Base-by-base conservation (phyloP, 371 early-diverging fungal genomes). In the Circinella umbellata region DNA sequence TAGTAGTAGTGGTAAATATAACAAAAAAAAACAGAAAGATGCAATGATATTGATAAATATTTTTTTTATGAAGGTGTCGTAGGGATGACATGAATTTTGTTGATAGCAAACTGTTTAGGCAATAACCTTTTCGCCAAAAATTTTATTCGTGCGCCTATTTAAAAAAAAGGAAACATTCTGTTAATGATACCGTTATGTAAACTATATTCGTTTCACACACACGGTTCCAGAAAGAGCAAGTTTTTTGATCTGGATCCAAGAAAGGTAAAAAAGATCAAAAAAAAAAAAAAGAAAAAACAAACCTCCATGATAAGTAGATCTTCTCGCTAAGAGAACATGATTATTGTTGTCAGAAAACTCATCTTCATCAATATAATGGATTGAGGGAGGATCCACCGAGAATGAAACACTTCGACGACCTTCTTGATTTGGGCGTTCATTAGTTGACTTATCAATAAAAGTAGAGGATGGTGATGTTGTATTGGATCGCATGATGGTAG, bases 371-470 rank as follows among this genome's bases (percentile, higher is more conserved):
- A 67, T 67, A 36, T 73, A 69, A 60, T 78, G 71, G 36, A 81
- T 73, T 8, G 75, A 67, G 34, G 82, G 82, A 48, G 82, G 75
- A 8, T 67, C 72, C 7, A 66, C 49, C 6, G 82, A 81, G 60
- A 81, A 81, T 6, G 80, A 76, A 11, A 81, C 76, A 63, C 64
- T 71, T 51, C 69, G 69, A 51, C 66, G 66, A 34, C 61, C 51
- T 15, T 27, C 57, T 36, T 36, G 13, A 13, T 53, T 53, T 9
- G 62, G 46, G 15, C 37, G 68, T 47, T 54, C 51, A 37, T 6
- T 20, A 36, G 36, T 65, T 35, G 13, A 57, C 61, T 36, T 13
- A 53, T 14, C 14, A 47, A 63, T 47, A 63, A 9, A 64, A 66
- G 63, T 47, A 66, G 34, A 63, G 34, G 54, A 1, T 51, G 53